Evolutionary conservation across 441 rosid species (phyloP).

Genomic region (Pelargonium myrrhifolium): DNA sequence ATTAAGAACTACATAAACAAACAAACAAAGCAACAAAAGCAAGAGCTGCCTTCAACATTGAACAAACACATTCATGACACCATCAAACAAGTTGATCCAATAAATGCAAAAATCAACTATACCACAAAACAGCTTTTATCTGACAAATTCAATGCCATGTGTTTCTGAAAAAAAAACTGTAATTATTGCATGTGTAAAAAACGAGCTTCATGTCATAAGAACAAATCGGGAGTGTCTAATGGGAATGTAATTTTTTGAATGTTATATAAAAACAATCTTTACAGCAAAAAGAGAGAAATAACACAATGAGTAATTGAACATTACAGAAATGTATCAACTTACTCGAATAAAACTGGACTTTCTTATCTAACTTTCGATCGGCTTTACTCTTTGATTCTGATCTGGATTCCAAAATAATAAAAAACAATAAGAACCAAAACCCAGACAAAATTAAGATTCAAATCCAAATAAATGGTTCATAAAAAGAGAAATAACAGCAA

Average conservation of each 20-base stretch:
- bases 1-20: background rate
- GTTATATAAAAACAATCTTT: background rate
- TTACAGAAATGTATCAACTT: conserved; percentile 13
- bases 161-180: background rate
- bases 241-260: no score
- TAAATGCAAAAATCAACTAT: background rate
- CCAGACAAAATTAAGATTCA: background rate
- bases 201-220: no score
- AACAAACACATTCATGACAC: background rate
- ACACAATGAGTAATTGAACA: background rate
- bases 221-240: background rate
- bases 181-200: background rate
- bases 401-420: conserved; percentile 23
- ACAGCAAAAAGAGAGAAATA: background rate
- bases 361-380: conserved; percentile 59
- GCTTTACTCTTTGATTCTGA: conserved; percentile 37
- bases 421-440: background rate
- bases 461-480: background rate
- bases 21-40: background rate
- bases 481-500: no score
- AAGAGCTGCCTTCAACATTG: background rate
- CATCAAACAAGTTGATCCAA: background rate
- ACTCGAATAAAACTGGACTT: conserved; percentile 65
- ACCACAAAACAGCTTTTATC: background rate
- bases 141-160: background rate